Evolutionary conservation across 768 basidiomycete genomes (phyloP).

Genomic region (Tephrocybe sp.): DNA sequence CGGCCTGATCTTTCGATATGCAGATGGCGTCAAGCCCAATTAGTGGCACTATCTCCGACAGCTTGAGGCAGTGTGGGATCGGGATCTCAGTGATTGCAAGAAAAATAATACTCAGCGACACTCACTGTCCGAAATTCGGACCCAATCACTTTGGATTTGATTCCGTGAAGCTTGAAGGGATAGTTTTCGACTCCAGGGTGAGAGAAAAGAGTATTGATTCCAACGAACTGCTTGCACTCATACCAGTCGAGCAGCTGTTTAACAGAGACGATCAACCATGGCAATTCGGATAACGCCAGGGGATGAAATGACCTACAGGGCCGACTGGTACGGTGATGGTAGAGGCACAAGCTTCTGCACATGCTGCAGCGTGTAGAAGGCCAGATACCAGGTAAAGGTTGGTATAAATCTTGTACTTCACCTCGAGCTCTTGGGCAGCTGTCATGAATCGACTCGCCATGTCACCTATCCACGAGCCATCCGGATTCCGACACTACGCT

Average conservation of each 20-base stretch:
- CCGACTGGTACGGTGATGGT: conserved; percentile 48
- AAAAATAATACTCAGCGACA: conserved; percentile 6
- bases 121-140: conserved; percentile 39
- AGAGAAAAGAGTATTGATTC: conserved; percentile 18
- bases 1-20: conserved; percentile 37
- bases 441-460: too few species aligned
- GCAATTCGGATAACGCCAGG: too few species aligned
- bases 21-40: conserved; percentile 41
- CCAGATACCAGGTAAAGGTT: conserved; percentile 52
- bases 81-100: conserved; percentile 5
- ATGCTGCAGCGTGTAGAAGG: conserved; percentile 53
- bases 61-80: conserved; percentile 22
- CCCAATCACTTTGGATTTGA: conserved; percentile 40
- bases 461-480: too few species aligned
- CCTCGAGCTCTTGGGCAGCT: conserved; percentile 35
- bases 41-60: conserved; percentile 39
- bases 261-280: conserved; percentile 3
- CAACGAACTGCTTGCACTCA: conserved; percentile 30
- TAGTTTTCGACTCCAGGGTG: conserved; percentile 45
- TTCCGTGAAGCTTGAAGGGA: conserved; percentile 38
- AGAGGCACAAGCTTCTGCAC: conserved; percentile 48
- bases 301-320: conserved; percentile 33
- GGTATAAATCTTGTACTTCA: conserved; percentile 38
- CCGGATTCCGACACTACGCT: too few species aligned
- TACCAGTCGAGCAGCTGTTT: conserved; percentile 40